Conservation (phyloP, 2,329 filamentous ascomycete species). For the Aspergillus proliferans region DNA sequence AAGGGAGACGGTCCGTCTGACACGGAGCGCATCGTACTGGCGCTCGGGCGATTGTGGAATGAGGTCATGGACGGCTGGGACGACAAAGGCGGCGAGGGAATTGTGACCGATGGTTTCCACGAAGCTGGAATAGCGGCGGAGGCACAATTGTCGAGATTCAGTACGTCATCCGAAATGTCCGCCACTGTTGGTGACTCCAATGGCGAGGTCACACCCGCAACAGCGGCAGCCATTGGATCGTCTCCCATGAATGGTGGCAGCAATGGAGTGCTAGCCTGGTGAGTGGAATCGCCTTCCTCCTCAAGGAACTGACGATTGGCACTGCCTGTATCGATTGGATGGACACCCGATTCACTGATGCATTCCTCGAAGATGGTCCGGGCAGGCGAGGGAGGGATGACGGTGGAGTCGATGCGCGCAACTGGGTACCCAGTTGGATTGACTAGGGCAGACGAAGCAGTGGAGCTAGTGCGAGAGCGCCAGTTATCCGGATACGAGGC, state of each 20-base stretch:
- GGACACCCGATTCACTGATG: conserved; percentile 43
- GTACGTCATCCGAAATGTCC: conserved; percentile 41
- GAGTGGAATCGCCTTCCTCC: conserved; percentile 46
- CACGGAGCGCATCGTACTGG: conserved; percentile 36
- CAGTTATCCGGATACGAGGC: conserved; percentile 25
- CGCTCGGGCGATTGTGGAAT: conserved; percentile 49
- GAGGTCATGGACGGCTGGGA: conserved; percentile 72
- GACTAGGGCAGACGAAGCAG: conserved; percentile 34
- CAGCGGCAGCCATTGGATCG: conserved; percentile 39
- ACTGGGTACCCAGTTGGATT: conserved; percentile 31
- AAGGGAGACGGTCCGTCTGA: conserved; percentile 50
- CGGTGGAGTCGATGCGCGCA: conserved; percentile 44
- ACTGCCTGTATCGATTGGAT: conserved; percentile 49
- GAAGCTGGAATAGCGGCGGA: conserved; percentile 35
- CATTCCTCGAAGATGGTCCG: conserved; percentile 57
- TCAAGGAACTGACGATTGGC: conserved; percentile 45
- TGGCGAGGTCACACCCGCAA: conserved; percentile 65
- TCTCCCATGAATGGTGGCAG: conserved; percentile 73
- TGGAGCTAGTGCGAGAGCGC: conserved; percentile 38
- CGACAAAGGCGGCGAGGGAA: conserved; percentile 68
- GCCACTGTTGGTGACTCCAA: conserved; percentile 77
- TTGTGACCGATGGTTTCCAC: conserved; percentile 30
- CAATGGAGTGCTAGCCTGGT: conserved; percentile 73
- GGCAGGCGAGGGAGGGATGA: conserved; percentile 55
- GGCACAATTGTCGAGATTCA: conserved; percentile 38